Percentiles rank a stretch among this genome's conserved stretches.
phyloP scores from a whole-genome alignment of 345 rosid genomes.

The Populus tremula region DNA sequence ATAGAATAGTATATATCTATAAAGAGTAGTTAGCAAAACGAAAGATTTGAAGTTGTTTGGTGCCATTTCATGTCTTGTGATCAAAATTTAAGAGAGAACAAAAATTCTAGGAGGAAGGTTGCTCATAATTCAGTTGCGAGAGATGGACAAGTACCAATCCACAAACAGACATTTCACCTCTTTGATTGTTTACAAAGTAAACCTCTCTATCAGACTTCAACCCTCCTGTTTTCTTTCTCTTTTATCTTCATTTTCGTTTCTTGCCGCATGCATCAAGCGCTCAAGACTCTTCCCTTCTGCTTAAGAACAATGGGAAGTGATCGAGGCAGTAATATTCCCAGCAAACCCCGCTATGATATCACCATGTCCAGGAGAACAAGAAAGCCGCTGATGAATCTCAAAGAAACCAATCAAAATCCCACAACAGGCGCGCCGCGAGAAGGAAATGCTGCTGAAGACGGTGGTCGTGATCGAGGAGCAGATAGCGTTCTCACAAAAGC shows the following conservation, averaged over 20 bases:
- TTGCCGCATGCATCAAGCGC: background rate
- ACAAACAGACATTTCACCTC: slow-evolving; percentile 34
- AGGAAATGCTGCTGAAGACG: background rate
- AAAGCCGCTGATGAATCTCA: slow-evolving; percentile 38
- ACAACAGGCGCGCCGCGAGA: background rate
- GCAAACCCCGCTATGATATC: slow-evolving; percentile 50
- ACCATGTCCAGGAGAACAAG: slow-evolving; percentile 74
- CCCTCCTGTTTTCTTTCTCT: background rate
- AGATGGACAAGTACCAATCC: slow-evolving; percentile 7
- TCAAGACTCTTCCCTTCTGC: background rate
- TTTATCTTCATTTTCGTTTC: background rate
- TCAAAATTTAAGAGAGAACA: background rate
- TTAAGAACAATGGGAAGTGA: slow-evolving; percentile 42
- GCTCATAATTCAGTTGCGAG: background rate
- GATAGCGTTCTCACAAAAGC: background rate
- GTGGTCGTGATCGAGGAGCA: background rate
- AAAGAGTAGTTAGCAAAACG: background rate
- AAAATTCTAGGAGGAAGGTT: background rate
- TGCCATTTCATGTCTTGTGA: background rate
- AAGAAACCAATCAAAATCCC: background rate
- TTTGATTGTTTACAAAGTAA: slow-evolving; percentile 28
- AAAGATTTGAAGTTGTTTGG: background rate
- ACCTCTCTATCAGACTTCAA: background rate
- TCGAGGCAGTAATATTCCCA: slow-evolving; percentile 16
- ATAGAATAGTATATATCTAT: background rate